Evolutionary conservation across 768 basidiomycete genomes (phyloP), one percentile per base, ranked within the genome.

Genomic region (Tylopilus vinaceipallidus): DNA sequence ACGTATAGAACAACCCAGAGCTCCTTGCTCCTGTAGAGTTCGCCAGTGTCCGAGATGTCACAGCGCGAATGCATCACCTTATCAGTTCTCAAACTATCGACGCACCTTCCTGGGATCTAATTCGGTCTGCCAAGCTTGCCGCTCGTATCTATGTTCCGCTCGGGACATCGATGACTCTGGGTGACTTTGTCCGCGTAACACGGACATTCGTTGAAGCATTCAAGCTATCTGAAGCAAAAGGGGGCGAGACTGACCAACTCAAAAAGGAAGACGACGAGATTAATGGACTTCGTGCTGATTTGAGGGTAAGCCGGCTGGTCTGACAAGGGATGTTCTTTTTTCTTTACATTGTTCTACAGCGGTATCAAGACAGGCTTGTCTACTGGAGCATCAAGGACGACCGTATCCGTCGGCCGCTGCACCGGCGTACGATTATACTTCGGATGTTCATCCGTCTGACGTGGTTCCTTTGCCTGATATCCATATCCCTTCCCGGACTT

Each of bases 131-230:
- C 20, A 90, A 91, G 64, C 75, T 88, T 38, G 88, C 90, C 4
- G 76, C 88, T 16, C 72, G 88, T 23, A 83, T 95, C 39, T 95
- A 95, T 58, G 89, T 83, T 6, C 92, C 92, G 3, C 71, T 94
- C n/a, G 92, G 92, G 35, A 94, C 92, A 13, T 74, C 70, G 12
- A 91, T 95, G 87, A 81, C 77, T 47, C 74, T 95, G 14, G 91
- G 93, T 11, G 88, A 95, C 64, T 82, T 90, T 62, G 86, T 94
- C 23, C 80, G 91, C 19, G 75, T 91, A 8, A 83, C 79, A 34
- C 77, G 84, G 60, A 73, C 78, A 36, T 95, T 94, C 63, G 74
- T 90, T 14, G 88, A 91, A 55, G 81, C 76, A 2, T 89, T 95
- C 66, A 88, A 86, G 52, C 57, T 67, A 47, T 63, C 72, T 11